Percentiles rank a stretch among this genome's conserved stretches.
Conservation (phyloP, 345 rosid genomes). For the Nephelium lappaceum region DNA sequence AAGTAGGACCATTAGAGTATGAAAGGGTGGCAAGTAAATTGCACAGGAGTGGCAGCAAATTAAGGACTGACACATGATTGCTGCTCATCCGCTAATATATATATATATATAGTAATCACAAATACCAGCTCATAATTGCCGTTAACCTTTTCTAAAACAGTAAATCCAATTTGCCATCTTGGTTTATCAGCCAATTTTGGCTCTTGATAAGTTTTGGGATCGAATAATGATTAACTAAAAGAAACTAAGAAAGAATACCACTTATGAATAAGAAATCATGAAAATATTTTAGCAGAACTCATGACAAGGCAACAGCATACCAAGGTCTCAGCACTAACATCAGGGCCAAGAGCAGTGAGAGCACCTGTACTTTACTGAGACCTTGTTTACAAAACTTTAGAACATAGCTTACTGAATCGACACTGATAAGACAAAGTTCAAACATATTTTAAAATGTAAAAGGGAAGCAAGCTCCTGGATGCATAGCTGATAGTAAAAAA, state of each 20-base stretch:
- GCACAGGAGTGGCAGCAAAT: neutral
- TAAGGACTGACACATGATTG: no score
- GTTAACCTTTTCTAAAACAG: neutral
- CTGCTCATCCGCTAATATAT: neutral
- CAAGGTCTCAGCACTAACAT: neutral
- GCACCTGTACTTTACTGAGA: neutral
- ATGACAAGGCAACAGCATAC: neutral
- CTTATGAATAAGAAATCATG: neutral
- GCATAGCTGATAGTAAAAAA: neutral
- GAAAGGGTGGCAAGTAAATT: neutral
- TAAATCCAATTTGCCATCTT: neutral
- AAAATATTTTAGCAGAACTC: neutral
- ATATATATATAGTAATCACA: no score
- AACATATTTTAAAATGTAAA: neutral
- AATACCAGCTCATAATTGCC: neutral
- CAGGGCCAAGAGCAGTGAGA: neutral
- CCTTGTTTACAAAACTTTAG: neutral
- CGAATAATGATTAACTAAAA: neutral
- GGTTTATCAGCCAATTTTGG: neutral
- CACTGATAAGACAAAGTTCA: neutral
- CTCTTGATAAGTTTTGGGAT: neutral
- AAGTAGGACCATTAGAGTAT: neutral
- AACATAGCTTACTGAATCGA: neutral
- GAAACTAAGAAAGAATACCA: neutral
- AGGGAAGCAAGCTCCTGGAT: neutral